Base-by-base conservation (phyloP, 2,329 filamentous ascomycete species). In the Coniella vitis region DNA sequence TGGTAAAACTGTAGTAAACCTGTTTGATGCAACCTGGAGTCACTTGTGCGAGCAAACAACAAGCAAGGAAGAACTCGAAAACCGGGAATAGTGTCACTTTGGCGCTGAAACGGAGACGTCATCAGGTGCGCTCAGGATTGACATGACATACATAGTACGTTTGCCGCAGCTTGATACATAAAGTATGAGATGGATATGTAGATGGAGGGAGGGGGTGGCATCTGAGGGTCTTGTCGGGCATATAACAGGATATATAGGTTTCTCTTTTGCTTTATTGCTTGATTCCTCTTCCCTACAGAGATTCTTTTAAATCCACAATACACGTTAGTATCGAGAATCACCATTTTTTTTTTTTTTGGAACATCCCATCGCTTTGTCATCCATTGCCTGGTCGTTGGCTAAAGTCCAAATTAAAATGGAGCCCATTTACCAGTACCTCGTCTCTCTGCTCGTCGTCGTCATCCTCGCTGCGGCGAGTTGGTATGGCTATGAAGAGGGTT, bases 401-500 rank as follows among this genome's bases (percentile, higher is more conserved):
- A n/a, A n/a, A n/a, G n/a, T n/a, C 13, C 36, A 9, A 12, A 20
- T 4, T 38, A 51, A 44, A n/a, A 54, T 54, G 52, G 52, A 52
- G 17, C 35, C 45, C 36, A 49, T 37, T 37, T 54, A 54, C 41
- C 48, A 51, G 14, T 7, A 63, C 42, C 21, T 64, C 47, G 53
- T 64, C 49, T 55, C 60, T 19, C 52, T 65, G 40, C 44, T 60
- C 17, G 53, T 59, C 29, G 49, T 60, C 31, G 47, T 60, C 37
- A 58, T 61, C 22, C 36, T 66, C 37, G 48, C 66, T 34, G 59
- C 59, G 12, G 60, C 59, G 8, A 59, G 59, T 12, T 59, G 65
- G 45, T 62, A 60, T 17, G 67, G 66, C 13, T 70, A 70, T 56
- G 54, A 62, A n/a, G 55, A 65, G 46, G 67, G 67, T 41, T 59